A percentile compares a stretch with the other conserved stretches of the same genome.
Conservation (phyloP, 139 green algal genomes). For the Coelastrella sp. region DNA sequence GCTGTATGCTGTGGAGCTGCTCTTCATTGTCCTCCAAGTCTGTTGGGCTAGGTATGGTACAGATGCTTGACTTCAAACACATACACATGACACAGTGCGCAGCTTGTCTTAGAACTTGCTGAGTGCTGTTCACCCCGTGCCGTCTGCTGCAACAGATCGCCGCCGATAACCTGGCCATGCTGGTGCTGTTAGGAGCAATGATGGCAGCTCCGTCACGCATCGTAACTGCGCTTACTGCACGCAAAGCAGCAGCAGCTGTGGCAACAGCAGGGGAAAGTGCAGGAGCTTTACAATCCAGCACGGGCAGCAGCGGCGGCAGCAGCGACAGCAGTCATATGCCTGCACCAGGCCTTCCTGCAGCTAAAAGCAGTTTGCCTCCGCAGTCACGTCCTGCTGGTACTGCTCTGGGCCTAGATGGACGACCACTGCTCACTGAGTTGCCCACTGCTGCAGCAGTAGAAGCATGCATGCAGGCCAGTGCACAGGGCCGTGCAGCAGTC, state of each 20-base stretch:
- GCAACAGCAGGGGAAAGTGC: not conserved
- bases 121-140: too few species aligned
- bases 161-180: conserved; percentile 86
- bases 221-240: not conserved
- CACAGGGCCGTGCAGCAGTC: not conserved
- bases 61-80: too few species aligned
- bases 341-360: not conserved
- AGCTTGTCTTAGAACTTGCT: too few species aligned
- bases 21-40: too few species aligned
- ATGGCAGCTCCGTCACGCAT: conserved; percentile 56
- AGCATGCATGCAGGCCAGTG: conserved; percentile 20
- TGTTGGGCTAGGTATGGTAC: too few species aligned
- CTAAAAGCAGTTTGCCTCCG: not conserved
- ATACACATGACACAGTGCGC: too few species aligned
- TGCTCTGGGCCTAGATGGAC: conserved; percentile 3
- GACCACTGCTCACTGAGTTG: not conserved
- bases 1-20: too few species aligned
- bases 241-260: not conserved
- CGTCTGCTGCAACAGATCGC: conserved; percentile 57
- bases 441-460: not conserved
- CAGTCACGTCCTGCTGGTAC: not conserved
- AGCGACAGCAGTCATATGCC: not conserved
- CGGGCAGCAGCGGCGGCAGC: not conserved
- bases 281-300: not conserved
- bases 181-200: conserved; percentile 68